These are phyloP conservation scores for Colletotrichum godetiae DNA, from an alignment of 2,329 filamentous ascomycete genomes.

Conservation along the genomic window DNA sequence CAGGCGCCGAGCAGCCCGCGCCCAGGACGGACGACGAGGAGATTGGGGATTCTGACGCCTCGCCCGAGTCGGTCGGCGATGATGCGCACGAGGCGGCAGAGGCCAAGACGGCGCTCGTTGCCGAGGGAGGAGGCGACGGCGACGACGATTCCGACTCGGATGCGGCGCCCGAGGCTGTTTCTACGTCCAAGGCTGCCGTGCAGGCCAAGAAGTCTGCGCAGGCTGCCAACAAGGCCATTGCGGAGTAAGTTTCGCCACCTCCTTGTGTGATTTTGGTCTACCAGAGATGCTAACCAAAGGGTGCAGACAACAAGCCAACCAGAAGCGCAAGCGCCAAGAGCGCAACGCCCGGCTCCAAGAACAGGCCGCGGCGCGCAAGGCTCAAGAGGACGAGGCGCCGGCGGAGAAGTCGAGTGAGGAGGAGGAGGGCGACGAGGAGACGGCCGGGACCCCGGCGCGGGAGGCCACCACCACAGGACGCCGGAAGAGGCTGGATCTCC, in stretches of 20 bases:
- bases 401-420: constrained; percentile 23
- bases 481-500: constrained; percentile 50
- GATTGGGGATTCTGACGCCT: constrained; percentile 31
- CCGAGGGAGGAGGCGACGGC: constrained; percentile 45
- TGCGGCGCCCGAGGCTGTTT: constrained; percentile 70
- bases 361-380: constrained; percentile 64
- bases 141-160: constrained; percentile 60
- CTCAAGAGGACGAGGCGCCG: constrained; percentile 27
- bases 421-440: constrained; percentile 36
- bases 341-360: constrained; percentile 65
- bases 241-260: constrained; percentile 55
- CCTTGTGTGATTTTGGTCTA: too few species aligned
- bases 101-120: constrained; percentile 42
- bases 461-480: constrained; percentile 18
- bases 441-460: constrained; percentile 36
- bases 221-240: constrained; percentile 60
- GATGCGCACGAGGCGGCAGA: constrained; percentile 1
- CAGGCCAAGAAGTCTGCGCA: constrained; percentile 58
- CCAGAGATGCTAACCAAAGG: constrained; percentile 1
- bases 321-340: constrained; percentile 67
- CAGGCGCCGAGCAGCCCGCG: constrained; percentile 31
- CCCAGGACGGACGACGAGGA: constrained; percentile 32
- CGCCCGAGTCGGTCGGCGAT: constrained; percentile 11
- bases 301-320: constrained; percentile 60
- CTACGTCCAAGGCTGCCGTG: constrained; percentile 60